Evolutionary conservation across 352 stramenopile genomes (phyloP).

Genomic region (Phytophthora fragariaefolia): DNA sequence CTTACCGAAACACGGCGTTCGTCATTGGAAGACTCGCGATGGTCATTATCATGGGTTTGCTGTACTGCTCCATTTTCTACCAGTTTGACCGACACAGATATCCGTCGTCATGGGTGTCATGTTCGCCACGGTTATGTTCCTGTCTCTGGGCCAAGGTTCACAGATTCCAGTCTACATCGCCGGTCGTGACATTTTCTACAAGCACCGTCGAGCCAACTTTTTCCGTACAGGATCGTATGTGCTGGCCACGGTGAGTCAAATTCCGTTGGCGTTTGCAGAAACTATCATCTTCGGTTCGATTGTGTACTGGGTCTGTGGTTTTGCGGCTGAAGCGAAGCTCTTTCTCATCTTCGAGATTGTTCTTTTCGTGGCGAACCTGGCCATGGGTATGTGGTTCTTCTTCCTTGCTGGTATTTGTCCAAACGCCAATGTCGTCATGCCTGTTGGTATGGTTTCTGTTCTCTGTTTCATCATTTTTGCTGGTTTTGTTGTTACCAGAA

Average conservation of each 20-base stretch:
- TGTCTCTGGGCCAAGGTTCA: conserved; percentile 48
- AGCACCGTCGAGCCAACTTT: conserved; percentile 71
- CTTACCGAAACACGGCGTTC: conserved; percentile 33
- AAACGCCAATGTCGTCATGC: conserved; percentile 4
- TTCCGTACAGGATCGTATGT: conserved; percentile 8
- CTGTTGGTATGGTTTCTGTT: background rate
- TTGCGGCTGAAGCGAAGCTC: conserved; percentile 27
- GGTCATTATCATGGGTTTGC: conserved; percentile 29
- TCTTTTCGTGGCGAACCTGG: conserved; percentile 46
- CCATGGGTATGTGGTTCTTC: conserved; percentile 4
- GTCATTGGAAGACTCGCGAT: conserved; percentile 29
- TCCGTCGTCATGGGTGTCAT: conserved; percentile 58
- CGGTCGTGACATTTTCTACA: conserved; percentile 63
- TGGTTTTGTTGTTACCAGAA: conserved; percentile 1
- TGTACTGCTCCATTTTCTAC: conserved; percentile 37
- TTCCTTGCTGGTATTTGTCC: conserved; percentile 12
- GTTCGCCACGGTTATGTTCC: conserved; percentile 73
- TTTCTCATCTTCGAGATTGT: conserved; percentile 51
- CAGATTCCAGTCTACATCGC: conserved; percentile 31
- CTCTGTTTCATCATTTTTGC: conserved; percentile 6
- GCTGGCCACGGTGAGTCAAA: conserved; percentile 3
- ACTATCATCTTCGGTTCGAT: conserved; percentile 77
- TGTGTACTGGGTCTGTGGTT: conserved; percentile 85
- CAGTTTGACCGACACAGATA: conserved; percentile 24
- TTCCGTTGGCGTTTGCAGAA: conserved; percentile 34